Evolutionary conservation across 768 basidiomycete genomes (phyloP).

Genomic region (Russula earlei): DNA sequence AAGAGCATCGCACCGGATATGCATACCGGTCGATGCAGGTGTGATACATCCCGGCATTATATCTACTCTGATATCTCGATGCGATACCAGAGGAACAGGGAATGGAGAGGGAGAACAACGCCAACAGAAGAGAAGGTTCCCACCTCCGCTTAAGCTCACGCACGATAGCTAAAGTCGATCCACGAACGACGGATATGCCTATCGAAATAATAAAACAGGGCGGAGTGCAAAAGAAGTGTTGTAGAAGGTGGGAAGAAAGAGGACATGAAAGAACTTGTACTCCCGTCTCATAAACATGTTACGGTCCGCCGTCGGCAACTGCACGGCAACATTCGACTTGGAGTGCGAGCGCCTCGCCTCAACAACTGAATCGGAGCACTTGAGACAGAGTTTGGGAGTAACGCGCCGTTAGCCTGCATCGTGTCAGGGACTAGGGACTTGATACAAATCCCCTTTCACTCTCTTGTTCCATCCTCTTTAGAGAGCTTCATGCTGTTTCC

Average conservation of each 20-base stretch:
- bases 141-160: neutral
- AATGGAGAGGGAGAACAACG: neutral
- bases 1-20: constrained; percentile 4
- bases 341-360: constrained; percentile 10
- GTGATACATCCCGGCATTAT: constrained; percentile 13
- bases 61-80: constrained; percentile 7
- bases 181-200: constrained; percentile 62
- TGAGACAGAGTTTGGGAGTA: constrained; percentile 6
- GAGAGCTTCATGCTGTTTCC: too few species aligned
- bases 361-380: constrained; percentile 14
- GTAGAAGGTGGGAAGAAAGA: neutral
- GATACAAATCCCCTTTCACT: too few species aligned
- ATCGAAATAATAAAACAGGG: neutral
- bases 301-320: constrained; percentile 8
- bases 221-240: too few species aligned
- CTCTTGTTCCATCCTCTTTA: too few species aligned
- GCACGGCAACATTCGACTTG: constrained; percentile 6
- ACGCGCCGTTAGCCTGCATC: neutral
- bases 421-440: too few species aligned
- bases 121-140: neutral
- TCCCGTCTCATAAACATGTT: constrained; percentile 56
- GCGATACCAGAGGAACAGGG: neutral
- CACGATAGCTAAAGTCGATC: constrained; percentile 47
- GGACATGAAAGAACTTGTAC: constrained; percentile 24
- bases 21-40: constrained; percentile 9